Evolutionary conservation across 495 filamentous ascomycete species (phyloP).

Genomic region (Penicillium roqueforti): DNA sequence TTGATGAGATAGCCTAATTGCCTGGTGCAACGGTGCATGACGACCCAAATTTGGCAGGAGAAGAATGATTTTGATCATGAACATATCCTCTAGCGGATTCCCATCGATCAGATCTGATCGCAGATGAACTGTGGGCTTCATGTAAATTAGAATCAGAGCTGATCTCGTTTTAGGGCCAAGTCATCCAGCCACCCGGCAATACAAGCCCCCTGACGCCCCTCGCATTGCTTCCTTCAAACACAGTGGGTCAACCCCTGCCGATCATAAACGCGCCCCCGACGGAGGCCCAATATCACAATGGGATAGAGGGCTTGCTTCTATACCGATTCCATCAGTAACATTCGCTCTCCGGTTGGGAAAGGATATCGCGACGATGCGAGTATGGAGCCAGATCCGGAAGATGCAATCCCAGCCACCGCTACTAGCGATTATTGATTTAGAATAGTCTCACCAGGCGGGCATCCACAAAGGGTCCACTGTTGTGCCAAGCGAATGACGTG

Average conservation of each 20-base stretch:
- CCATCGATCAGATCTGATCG: neutral
- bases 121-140: neutral
- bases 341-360: neutral
- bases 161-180: neutral
- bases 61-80: neutral
- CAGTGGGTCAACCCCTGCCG: constrained; percentile 15
- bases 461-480: constrained; percentile 7
- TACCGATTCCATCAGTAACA: constrained; percentile 20
- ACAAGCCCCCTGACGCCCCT: constrained; percentile 5
- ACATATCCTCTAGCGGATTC: neutral
- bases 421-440: neutral
- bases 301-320: constrained; percentile 4
- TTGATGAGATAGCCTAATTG: neutral
- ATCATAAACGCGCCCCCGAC: constrained; percentile 11
- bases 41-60: constrained; percentile 4
- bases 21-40: neutral
- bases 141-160: neutral
- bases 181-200: neutral
- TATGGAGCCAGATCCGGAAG: neutral
- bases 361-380: neutral
- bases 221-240: constrained; percentile 8
- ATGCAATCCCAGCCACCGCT: neutral
- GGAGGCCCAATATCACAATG: constrained; percentile 7
- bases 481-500: constrained; percentile 13
- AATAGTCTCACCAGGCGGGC: constrained; percentile 10